Conservation (phyloP, 1,139 yeast genomes). For the Blastobotrys serpentis region DNA sequence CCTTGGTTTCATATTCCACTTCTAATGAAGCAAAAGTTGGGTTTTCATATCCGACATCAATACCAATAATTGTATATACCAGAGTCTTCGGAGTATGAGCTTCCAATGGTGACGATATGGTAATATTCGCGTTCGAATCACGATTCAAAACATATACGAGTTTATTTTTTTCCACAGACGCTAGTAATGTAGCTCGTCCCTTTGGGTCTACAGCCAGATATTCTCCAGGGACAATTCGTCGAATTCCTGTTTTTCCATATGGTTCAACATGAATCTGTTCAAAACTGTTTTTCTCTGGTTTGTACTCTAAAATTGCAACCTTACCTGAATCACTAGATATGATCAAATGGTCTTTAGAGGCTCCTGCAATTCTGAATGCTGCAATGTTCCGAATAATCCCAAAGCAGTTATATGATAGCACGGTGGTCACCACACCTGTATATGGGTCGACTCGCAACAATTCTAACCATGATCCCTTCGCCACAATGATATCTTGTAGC, state of each 20-base stretch:
- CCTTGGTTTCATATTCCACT: constrained; percentile 46
- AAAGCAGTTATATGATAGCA: constrained; percentile 52
- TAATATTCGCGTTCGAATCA: constrained; percentile 47
- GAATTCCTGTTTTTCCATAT: constrained; percentile 69
- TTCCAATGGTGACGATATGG: constrained; percentile 73
- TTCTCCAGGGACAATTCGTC: constrained; percentile 75
- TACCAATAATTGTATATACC: constrained; percentile 56
- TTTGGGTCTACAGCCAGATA: constrained; percentile 72
- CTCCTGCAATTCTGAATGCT: constrained; percentile 53
- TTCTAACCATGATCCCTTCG: constrained; percentile 54
- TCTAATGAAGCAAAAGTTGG: constrained; percentile 85
- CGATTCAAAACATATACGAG: constrained; percentile 59
- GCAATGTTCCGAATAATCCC: constrained; percentile 58
- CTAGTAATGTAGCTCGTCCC: constrained; percentile 66
- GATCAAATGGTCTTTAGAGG: constrained; percentile 57
- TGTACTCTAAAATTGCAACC: constrained; percentile 56
- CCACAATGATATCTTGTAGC: constrained; percentile 60
- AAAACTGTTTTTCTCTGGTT: constrained; percentile 44
- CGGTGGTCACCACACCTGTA: constrained; percentile 52
- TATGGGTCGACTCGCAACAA: constrained; percentile 53
- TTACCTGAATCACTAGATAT: constrained; percentile 83
- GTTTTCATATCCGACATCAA: constrained; percentile 77
- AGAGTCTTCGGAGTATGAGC: constrained; percentile 52
- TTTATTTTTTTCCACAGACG: constrained; percentile 72
- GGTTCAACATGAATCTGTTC: constrained; percentile 61